phyloP scores from a whole-genome alignment of 371 early-diverging fungal genomes.

The Mucor indicus region DNA sequence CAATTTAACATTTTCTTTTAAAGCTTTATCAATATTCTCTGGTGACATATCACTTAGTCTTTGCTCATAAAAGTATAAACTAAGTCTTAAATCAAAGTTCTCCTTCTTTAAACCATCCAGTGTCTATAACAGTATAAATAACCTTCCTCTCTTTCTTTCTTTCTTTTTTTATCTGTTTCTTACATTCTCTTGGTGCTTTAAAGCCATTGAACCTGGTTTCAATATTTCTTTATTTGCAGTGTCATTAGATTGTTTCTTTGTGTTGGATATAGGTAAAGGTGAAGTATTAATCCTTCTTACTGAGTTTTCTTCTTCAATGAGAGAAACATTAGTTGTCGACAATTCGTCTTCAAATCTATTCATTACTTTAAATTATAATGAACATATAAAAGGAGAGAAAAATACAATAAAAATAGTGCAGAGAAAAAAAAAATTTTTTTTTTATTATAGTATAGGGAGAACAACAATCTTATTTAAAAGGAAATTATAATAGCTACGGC shows the following conservation, averaged over 20 bases:
- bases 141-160: no score
- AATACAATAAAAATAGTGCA: not conserved
- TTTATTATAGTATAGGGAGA: not conserved
- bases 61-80: constrained; percentile 66
- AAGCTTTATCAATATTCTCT: constrained; percentile 50
- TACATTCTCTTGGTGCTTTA: constrained; percentile 57
- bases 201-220: constrained; percentile 37
- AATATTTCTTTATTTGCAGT: constrained; percentile 5
- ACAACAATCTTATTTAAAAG: constrained; percentile 21
- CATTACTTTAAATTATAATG: not conserved
- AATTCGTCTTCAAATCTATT: constrained; percentile 13
- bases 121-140: constrained; percentile 37
- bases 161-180: no score
- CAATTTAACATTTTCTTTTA: constrained; percentile 59
- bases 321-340: constrained; percentile 31
- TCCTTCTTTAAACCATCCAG: constrained; percentile 70
- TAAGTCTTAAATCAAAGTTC: constrained; percentile 67
- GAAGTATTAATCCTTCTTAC: not conserved
- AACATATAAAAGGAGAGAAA: not conserved
- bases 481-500: constrained; percentile 70
- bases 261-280: not conserved
- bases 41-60: constrained; percentile 56
- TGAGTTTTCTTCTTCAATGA: constrained; percentile 12
- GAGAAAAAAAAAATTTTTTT: not conserved
- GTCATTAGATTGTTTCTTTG: not conserved